Evolutionary conservation across 352 stramenopile species (phyloP), one percentile per base, ranked within the genome.

Genomic region (Phytophthora pistaciae): DNA sequence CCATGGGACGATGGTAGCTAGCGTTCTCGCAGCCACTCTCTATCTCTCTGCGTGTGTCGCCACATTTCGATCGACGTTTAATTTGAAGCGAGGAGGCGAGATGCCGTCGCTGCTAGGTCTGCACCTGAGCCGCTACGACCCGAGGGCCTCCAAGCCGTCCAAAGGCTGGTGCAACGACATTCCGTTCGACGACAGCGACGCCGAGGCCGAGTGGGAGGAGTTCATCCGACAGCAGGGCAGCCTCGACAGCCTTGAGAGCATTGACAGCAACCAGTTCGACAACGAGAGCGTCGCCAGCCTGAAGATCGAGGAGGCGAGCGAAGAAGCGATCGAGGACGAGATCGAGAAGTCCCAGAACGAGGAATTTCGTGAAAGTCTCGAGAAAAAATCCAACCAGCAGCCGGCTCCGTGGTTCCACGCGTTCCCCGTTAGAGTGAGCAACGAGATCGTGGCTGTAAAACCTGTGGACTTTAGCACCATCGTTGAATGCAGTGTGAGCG

Each of bases 21-120:
- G 9, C 20, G 23, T 29, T 29, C 27, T 29, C 27, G 57, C 40
- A 58, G 5, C 46, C n/a, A 66, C 21, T 42, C 25, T 54, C 20
- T 23, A 11, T 44, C 16, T 27, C 31, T n/a, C n/a, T n/a, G n/a
- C n/a, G n/a, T n/a, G 23, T 29, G 7, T 29, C 10, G 56, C 6
- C 68, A 77, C 27, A 73, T 68, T 66, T 55, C 57, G 40, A 77
- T 77, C 48, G 44, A 59, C 52, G 9, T 55, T 60, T 65, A 25
- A 36, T 20, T 36, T 10, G 29, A 7, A 36, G 29, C 29, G 29
- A 36, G 29, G 29, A 7, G 29, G 68, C n/a, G 63, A 49, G 46
- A 77, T 77, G 69, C 64, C 69, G 36, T 77, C 69, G 44, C 46
- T 77, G 2, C 53, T 73, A n/a, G 57, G 69, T 18, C 46, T 77